A percentile compares a stretch with the other conserved stretches of the same genome.
These are phyloP conservation scores for Daphne laureola DNA, from an alignment of 441 rosid genomes.

Conservation along the genomic window DNA sequence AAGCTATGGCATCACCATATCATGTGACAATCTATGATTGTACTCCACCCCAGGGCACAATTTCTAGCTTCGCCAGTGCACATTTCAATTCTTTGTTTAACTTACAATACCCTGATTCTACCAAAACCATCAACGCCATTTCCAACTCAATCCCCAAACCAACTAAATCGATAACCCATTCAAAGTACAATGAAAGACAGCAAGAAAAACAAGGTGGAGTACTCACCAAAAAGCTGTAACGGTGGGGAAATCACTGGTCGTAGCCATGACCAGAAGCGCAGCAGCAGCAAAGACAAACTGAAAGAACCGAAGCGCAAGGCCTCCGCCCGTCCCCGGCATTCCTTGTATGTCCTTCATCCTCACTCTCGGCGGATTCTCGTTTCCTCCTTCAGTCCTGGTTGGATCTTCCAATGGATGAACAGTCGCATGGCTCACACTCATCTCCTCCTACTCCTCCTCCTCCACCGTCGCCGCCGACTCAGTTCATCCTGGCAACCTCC, in stretches of 20 bases:
- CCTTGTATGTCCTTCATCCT: conserved; percentile 71
- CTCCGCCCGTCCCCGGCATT: conserved; percentile 66
- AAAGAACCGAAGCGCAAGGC: conserved; percentile 43
- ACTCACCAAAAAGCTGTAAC: conserved; percentile 70
- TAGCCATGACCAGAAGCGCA: conserved; percentile 54
- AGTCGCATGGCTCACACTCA: conserved; percentile 67
- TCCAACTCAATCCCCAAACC: background rate
- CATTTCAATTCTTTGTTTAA: too few relatives aligned
- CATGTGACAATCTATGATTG: too few relatives aligned
- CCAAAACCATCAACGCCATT: background rate
- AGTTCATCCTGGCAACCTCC: conserved; percentile 20
- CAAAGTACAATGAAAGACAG: background rate
- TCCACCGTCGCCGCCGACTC: conserved; percentile 10
- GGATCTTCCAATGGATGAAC: conserved; percentile 72
- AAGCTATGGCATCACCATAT: too few relatives aligned
- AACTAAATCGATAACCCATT: background rate
- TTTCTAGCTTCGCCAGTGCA: too few relatives aligned
- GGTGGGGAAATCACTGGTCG: conserved; percentile 66
- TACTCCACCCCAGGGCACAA: too few relatives aligned
- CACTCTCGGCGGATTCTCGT: conserved; percentile 29
- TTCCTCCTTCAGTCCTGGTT: conserved; percentile 34
- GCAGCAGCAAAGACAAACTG: conserved; percentile 58
- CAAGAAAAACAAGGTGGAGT: background rate
- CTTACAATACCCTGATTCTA: too few relatives aligned
- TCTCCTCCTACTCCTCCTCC: conserved; percentile 37